phyloP scores from a whole-genome alignment of 2,329 filamentous ascomycete species.

The Lachnellula arida region DNA sequence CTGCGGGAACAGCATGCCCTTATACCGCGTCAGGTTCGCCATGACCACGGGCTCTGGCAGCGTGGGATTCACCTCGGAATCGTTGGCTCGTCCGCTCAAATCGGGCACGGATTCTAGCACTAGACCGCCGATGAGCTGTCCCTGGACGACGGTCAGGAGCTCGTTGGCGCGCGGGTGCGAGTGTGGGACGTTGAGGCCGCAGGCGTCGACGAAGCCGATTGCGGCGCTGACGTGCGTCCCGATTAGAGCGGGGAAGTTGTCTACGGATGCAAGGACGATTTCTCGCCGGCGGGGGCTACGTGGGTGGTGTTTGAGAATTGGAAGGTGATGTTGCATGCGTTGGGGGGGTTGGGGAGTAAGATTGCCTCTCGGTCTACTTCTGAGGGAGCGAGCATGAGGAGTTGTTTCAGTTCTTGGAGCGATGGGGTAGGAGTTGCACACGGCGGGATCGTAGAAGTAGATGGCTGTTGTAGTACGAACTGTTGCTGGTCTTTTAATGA shows the following conservation, averaged over 20 bases:
- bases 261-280: not conserved
- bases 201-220: constrained; percentile 44
- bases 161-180: constrained; percentile 48
- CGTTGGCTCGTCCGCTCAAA: not conserved
- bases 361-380: not conserved
- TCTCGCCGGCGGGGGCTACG: not conserved
- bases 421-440: too few relatives aligned
- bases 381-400: not conserved
- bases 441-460: too few relatives aligned
- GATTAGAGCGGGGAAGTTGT: not conserved
- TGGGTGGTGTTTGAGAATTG: not conserved
- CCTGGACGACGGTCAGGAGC: constrained; percentile 45
- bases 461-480: too few relatives aligned
- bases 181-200: constrained; percentile 52
- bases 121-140: constrained; percentile 37
- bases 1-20: constrained; percentile 49
- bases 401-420: not conserved
- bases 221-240: constrained; percentile 24
- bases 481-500: too few relatives aligned
- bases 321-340: not conserved
- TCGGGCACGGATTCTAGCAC: not conserved
- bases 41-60: constrained; percentile 27
- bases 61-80: too few relatives aligned
- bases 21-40: constrained; percentile 38
- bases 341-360: not conserved